phyloP scores from a whole-genome alignment of 1,139 yeast species.

The Yamadazyma jaroonii region DNA sequence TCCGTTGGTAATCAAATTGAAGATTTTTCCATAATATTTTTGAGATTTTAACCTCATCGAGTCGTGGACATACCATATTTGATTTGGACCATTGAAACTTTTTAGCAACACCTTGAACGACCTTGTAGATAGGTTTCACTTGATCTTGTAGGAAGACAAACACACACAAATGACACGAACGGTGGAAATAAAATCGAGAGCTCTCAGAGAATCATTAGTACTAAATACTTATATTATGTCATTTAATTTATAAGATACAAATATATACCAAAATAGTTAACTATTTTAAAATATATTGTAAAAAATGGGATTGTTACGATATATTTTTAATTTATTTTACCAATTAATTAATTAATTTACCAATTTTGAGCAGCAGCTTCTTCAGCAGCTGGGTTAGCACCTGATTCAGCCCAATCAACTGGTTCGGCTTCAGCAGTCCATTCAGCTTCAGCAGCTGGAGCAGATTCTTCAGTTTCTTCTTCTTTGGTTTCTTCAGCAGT shows the following conservation, averaged over 20 bases:
- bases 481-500: slow-evolving; percentile 62
- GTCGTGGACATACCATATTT: slow-evolving; percentile 5
- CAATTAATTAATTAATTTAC: slow-evolving; percentile 5
- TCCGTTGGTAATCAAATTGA: slow-evolving; percentile 49
- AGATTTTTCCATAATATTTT: slow-evolving; percentile 9
- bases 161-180: too few relatives aligned
- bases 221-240: slow-evolving; percentile 14
- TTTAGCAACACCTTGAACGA: too few relatives aligned
- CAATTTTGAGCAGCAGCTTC: slow-evolving; percentile 64
- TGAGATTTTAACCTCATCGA: slow-evolving; percentile 1
- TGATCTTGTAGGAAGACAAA: too few relatives aligned
- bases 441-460: slow-evolving; percentile 47
- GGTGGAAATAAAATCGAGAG: too few relatives aligned
- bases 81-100: too few relatives aligned
- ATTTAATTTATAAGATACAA: slow-evolving; percentile 22
- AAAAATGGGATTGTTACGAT: slow-evolving; percentile 3
- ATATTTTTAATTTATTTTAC: slow-evolving; percentile 3
- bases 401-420: slow-evolving; percentile 62
- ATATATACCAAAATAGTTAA: slow-evolving; percentile 14
- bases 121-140: too few relatives aligned
- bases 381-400: slow-evolving; percentile 70
- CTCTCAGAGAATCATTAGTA: background rate
- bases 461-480: slow-evolving; percentile 50
- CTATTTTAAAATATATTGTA: slow-evolving; percentile 4
- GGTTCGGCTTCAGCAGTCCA: slow-evolving; percentile 61